These are phyloP conservation scores for Tolypocladium endophyticum DNA, from an alignment of 2,329 filamentous ascomycete genomes.

Conservation along the genomic window DNA sequence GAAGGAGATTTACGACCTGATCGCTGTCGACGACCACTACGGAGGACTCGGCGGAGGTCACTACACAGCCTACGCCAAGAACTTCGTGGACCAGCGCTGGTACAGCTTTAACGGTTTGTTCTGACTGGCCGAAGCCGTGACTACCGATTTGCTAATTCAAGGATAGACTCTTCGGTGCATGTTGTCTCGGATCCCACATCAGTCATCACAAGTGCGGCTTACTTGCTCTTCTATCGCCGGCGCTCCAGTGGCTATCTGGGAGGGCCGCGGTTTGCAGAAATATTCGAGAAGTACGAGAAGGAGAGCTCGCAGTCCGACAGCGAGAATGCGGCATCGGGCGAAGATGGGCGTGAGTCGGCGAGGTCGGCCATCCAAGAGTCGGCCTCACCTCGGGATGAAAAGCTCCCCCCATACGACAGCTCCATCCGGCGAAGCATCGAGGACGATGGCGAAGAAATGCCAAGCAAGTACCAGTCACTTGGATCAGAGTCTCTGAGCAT, in stretches of 20 bases:
- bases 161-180: constrained; percentile 62
- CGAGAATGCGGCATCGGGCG: constrained; percentile 50
- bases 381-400: constrained; percentile 16
- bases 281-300: constrained; percentile 54
- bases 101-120: constrained; percentile 87
- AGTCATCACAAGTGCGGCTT: constrained; percentile 68
- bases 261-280: constrained; percentile 60
- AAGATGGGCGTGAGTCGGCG: constrained; percentile 55
- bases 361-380: constrained; percentile 21
- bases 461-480: constrained; percentile 20
- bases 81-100: constrained; percentile 82
- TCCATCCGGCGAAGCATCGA: constrained; percentile 33
- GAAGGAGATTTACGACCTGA: constrained; percentile 78
- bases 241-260: constrained; percentile 69
- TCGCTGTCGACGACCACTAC: constrained; percentile 93
- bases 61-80: constrained; percentile 91
- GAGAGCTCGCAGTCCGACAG: constrained; percentile 33
- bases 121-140: not conserved
- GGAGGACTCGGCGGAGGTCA: constrained; percentile 90
- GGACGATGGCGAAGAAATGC: constrained; percentile 35
- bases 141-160: not conserved
- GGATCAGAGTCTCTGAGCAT: constrained; percentile 19
- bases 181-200: constrained; percentile 46
- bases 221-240: constrained; percentile 91
- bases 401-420: constrained; percentile 20